A percentile compares a stretch with the other conserved stretches of the same genome.
Conservation (phyloP, 2,329 filamentous ascomycete species). For the Fusarium bulbicola region DNA sequence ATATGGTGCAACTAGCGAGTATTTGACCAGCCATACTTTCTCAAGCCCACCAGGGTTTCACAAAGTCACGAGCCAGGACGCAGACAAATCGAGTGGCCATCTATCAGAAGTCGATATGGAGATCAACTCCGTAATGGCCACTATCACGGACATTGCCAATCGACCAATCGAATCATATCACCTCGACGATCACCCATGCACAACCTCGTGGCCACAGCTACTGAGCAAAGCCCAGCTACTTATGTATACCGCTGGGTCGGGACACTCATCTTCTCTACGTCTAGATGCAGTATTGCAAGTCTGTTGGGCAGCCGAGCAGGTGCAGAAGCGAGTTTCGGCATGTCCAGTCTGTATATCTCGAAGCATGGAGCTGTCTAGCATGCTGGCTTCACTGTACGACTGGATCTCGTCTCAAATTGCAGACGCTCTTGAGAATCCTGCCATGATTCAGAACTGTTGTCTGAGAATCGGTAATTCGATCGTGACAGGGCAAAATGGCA, state of each 20-base stretch:
- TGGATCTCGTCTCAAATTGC: not conserved
- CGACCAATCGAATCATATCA: not conserved
- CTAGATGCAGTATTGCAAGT: not conserved
- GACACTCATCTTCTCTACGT: not conserved
- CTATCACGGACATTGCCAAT: not conserved
- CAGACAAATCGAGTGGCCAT: accelerated
- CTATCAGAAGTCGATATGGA: not conserved
- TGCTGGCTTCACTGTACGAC: not conserved
- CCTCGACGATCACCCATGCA: not conserved
- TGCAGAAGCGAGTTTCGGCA: not conserved
- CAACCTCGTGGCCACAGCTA: not conserved
- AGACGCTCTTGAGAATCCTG: not conserved
- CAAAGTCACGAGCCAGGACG: accelerated
- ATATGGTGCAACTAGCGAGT: not conserved
- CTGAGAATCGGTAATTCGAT: not conserved
- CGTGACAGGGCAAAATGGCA: not conserved
- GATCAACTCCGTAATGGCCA: not conserved
- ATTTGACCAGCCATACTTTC: accelerated
- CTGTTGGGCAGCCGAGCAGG: not conserved
- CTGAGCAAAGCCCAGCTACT: not conserved
- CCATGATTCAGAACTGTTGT: not conserved
- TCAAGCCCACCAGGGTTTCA: accelerated
- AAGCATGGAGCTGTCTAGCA: not conserved
- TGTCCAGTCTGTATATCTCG: not conserved
- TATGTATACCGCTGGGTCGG: not conserved